Evolutionary conservation across 2,329 filamentous ascomycete species (phyloP).

Genomic region (Diaporthe sp.): DNA sequence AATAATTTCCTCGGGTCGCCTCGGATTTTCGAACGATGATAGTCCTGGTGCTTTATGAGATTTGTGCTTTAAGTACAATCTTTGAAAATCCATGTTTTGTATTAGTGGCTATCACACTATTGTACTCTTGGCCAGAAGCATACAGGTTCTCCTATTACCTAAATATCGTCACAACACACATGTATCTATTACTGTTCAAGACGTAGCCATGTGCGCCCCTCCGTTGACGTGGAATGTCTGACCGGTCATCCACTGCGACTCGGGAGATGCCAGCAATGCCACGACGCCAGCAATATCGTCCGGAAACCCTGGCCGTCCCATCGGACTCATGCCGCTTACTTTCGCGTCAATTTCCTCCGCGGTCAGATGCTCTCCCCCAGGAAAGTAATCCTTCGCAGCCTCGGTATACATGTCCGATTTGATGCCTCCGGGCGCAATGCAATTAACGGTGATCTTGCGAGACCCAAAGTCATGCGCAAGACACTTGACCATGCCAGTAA

Average conservation of each 20-base stretch:
- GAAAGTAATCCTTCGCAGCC: constrained; percentile 37
- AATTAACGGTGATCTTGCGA: constrained; percentile 44
- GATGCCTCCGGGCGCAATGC: constrained; percentile 42
- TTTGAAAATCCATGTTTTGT: too few species aligned
- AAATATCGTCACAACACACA: too few species aligned
- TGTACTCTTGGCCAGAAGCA: too few species aligned
- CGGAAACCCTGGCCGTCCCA: constrained; percentile 33
- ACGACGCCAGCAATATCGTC: constrained; percentile 52
- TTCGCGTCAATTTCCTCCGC: constrained; percentile 38
- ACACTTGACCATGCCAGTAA: constrained; percentile 30
- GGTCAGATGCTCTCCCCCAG: constrained; percentile 29
- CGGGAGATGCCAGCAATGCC: constrained; percentile 53
- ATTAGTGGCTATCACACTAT: too few species aligned
- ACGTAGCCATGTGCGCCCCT: constrained; percentile 40
- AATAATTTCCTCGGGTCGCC: too few species aligned
- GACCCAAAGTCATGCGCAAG: constrained; percentile 33
- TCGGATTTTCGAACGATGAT: too few species aligned
- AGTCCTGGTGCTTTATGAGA: too few species aligned
- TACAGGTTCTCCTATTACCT: too few species aligned
- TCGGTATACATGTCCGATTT: constrained; percentile 39
- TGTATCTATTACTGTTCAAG: not conserved
- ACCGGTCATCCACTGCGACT: constrained; percentile 42
- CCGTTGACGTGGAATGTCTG: constrained; percentile 42
- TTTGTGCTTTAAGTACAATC: too few species aligned
- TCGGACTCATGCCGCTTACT: constrained; percentile 26